phyloP scores from a whole-genome alignment of 352 stramenopile genomes.

The Thalassiosira mediterranea region DNA sequence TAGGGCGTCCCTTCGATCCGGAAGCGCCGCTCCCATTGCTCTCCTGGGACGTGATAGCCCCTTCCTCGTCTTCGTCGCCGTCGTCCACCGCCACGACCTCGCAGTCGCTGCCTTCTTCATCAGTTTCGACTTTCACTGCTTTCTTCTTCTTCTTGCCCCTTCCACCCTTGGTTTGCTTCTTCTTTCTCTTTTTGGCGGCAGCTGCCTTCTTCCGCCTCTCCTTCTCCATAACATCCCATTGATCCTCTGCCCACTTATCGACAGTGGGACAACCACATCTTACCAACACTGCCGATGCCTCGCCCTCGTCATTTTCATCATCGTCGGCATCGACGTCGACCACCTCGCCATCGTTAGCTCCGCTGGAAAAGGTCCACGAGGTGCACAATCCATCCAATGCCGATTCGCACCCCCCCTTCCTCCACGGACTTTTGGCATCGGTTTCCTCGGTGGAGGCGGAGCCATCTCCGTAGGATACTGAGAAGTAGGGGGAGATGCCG shows the following conservation, averaged over 20 bases:
- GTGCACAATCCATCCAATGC: constrained; percentile 6
- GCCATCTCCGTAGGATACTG: background rate
- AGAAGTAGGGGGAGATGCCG: constrained; percentile 30
- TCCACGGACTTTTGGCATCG: constrained; percentile 39
- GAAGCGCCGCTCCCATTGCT: too few species aligned
- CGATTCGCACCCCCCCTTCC: constrained; percentile 12
- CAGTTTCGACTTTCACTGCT: background rate
- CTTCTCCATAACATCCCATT: constrained; percentile 38
- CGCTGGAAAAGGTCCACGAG: background rate
- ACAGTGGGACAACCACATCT: constrained; percentile 46
- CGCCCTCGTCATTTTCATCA: constrained; percentile 6
- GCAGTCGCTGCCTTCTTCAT: constrained; percentile 10
- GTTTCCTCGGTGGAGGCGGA: background rate
- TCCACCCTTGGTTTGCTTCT: constrained; percentile 10
- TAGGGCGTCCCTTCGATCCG: too few species aligned
- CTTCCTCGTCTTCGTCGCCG: constrained; percentile 12
- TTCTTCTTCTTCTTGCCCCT: constrained; percentile 3
- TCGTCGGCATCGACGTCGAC: constrained; percentile 27
- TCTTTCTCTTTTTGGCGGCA: constrained; percentile 28
- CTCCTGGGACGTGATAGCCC: too few species aligned
- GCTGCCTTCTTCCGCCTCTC: constrained; percentile 19
- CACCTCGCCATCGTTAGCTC: background rate
- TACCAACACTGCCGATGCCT: constrained; percentile 2
- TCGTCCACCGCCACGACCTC: constrained; percentile 6
- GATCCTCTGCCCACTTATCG: constrained; percentile 34